Percentiles rank a stretch among this genome's conserved stretches.
Conservation (phyloP, 352 stramenopile genomes). For the Phytophthora fragariae region DNA sequence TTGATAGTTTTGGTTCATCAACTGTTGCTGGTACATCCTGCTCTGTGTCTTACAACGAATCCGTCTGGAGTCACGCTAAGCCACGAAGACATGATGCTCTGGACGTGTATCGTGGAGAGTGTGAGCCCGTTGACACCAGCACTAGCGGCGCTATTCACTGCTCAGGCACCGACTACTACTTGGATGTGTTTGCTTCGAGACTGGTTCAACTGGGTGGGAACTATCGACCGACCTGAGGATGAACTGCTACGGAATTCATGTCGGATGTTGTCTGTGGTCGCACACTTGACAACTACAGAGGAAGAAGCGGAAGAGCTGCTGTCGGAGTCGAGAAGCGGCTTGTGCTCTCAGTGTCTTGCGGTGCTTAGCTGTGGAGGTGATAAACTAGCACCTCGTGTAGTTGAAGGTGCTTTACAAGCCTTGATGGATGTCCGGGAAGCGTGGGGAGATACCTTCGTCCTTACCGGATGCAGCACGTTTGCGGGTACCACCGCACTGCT, state of each 20-base stretch:
- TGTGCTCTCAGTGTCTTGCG: conserved; percentile 29
- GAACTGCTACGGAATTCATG: conserved; percentile 35
- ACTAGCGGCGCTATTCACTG: conserved; percentile 22
- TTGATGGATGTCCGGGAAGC: conserved; percentile 34
- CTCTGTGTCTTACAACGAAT: conserved; percentile 12
- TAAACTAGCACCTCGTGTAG: conserved; percentile 15
- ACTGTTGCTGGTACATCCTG: conserved; percentile 24
- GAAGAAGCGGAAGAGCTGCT: conserved; percentile 13
- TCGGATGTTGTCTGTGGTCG: conserved; percentile 33
- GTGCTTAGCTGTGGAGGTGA: conserved; percentile 17
- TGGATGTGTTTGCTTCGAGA: conserved; percentile 39
- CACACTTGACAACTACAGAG: conserved; percentile 14
- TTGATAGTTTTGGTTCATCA: conserved; percentile 33
- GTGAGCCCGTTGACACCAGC: conserved; percentile 26
- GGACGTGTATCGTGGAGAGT: conserved; percentile 44
- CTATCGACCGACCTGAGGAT: conserved; percentile 4
- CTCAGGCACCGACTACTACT: conserved; percentile 18
- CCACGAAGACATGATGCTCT: conserved; percentile 41
- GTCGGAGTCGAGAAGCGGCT: conserved; percentile 10
- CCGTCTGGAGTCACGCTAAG: neutral
- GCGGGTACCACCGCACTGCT: conserved; percentile 36
- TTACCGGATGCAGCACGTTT: conserved; percentile 39
- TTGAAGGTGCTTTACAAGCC: conserved; percentile 39
- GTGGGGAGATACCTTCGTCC: conserved; percentile 44
- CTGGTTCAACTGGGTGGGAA: conserved; percentile 26